phyloP scores from a whole-genome alignment of 1,139 yeast genomes.

The Lodderomyces orthopsilosis region DNA sequence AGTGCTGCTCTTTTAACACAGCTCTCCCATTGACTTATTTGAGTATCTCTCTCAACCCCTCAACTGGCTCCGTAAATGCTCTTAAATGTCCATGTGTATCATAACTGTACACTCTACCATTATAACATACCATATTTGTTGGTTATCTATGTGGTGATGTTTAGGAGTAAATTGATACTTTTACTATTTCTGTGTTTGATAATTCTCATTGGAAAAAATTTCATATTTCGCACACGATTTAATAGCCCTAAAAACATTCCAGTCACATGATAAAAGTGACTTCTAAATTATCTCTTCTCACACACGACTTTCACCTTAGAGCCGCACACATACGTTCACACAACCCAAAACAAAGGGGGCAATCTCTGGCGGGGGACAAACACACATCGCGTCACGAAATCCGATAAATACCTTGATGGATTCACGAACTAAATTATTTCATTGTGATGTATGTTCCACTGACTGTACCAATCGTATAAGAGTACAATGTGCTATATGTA shows the following conservation, averaged over 20 bases:
- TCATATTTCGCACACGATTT: background rate
- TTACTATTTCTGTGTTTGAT: background rate
- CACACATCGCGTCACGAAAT: background rate
- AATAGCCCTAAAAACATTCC: constrained; percentile 2
- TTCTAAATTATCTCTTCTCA: background rate
- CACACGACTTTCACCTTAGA: background rate
- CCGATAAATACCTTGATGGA: constrained; percentile 18
- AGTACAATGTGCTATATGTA: constrained; percentile 86
- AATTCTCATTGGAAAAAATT: background rate
- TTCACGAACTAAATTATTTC: constrained; percentile 54
- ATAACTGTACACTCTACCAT: background rate
- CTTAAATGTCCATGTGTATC: background rate
- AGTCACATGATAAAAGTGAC: background rate
- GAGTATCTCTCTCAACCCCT: too few relatives aligned
- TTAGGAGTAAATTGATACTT: background rate
- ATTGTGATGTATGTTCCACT: constrained; percentile 92
- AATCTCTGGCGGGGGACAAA: background rate
- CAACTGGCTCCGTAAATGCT: background rate
- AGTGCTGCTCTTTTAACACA: too few relatives aligned
- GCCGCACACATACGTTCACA: background rate
- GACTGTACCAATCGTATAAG: constrained; percentile 93
- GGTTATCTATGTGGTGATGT: constrained; percentile 22
- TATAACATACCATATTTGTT: constrained; percentile 38
- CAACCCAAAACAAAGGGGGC: background rate
- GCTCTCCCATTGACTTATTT: too few relatives aligned